phyloP scores from a whole-genome alignment of 1,139 yeast species.

The Lodderomyces jiufengensis region DNA sequence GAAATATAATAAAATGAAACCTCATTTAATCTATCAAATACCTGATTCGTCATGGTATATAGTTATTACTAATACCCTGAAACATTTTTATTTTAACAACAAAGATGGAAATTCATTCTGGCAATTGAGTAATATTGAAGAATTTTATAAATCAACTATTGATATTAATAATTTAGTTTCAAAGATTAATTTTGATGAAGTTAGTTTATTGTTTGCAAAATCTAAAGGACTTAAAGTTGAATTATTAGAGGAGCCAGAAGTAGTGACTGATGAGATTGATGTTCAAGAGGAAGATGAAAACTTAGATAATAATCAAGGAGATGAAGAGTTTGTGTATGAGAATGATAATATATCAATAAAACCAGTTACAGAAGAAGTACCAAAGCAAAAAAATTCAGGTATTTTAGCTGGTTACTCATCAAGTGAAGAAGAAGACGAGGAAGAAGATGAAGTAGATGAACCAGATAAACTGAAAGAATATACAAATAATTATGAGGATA shows the following conservation, averaged over 20 bases:
- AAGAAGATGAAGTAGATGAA: conserved; percentile 9
- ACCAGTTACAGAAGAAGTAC: background rate
- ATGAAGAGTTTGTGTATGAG: background rate
- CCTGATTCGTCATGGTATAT: conserved; percentile 25
- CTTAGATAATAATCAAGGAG: conserved; percentile 1
- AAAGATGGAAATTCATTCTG: conserved; percentile 23
- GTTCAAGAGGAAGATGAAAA: conserved; percentile 3
- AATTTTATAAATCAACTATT: conserved; percentile 14
- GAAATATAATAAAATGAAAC: conserved; percentile 10
- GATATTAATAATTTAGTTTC: conserved; percentile 11
- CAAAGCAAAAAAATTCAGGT: background rate
- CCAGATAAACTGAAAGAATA: conserved; percentile 4
- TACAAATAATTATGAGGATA: too few relatives aligned
- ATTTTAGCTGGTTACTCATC: conserved; percentile 15
- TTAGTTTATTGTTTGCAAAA: conserved; percentile 30
- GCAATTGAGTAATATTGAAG: conserved; percentile 30
- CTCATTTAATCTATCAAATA: conserved; percentile 19
- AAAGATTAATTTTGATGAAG: conserved; percentile 28
- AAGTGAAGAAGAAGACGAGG: conserved; percentile 12
- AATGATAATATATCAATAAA: background rate
- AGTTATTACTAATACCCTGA: conserved; percentile 24
- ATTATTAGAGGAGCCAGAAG: conserved; percentile 5
- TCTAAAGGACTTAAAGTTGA: conserved; percentile 25
- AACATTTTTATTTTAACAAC: conserved; percentile 33
- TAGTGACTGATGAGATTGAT: background rate